A percentile compares a stretch with the other conserved stretches of the same genome.
phyloP scores from a whole-genome alignment of 208 protist species.

The Leishmania mexicana region DNA sequence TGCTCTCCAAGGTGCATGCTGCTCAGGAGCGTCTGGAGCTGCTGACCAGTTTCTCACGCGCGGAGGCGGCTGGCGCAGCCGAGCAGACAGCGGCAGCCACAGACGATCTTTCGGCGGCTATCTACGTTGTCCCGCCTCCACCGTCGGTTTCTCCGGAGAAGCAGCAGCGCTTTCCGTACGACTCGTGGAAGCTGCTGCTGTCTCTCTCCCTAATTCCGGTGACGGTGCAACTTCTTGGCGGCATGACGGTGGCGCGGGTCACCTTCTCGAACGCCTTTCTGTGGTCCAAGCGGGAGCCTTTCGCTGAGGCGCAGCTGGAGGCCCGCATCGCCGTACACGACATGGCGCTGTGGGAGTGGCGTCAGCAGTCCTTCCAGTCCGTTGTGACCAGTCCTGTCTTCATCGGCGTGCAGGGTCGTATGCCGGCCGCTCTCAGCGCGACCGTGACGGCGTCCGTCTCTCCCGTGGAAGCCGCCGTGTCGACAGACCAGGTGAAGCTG shows the following conservation, averaged over 20 bases:
- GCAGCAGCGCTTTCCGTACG: slow-evolving; percentile 29
- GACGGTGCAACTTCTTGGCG: slow-evolving; percentile 38
- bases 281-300: slow-evolving; percentile 45
- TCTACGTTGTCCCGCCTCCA: slow-evolving; percentile 22
- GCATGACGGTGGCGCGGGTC: slow-evolving; percentile 41
- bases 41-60: slow-evolving; percentile 9
- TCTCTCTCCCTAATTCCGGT: slow-evolving; percentile 58
- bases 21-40: slow-evolving; percentile 27
- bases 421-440: slow-evolving; percentile 15
- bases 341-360: slow-evolving; percentile 52
- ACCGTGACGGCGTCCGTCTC: slow-evolving; percentile 38
- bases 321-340: slow-evolving; percentile 56
- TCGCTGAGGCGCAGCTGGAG: slow-evolving; percentile 42
- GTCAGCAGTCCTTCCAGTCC: slow-evolving; percentile 32
- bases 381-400: slow-evolving; percentile 43
- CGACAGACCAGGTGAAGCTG: slow-evolving; percentile 26
- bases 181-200: slow-evolving; percentile 53
- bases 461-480: slow-evolving; percentile 31
- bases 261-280: slow-evolving; percentile 52
- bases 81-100: neutral
- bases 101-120: neutral
- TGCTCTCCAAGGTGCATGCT: slow-evolving; percentile 11
- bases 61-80: neutral
- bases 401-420: slow-evolving; percentile 37
- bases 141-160: neutral